These are phyloP conservation scores for Colletotrichum musicola DNA, from an alignment of 2,329 filamentous ascomycete species.

Conservation along the genomic window DNA sequence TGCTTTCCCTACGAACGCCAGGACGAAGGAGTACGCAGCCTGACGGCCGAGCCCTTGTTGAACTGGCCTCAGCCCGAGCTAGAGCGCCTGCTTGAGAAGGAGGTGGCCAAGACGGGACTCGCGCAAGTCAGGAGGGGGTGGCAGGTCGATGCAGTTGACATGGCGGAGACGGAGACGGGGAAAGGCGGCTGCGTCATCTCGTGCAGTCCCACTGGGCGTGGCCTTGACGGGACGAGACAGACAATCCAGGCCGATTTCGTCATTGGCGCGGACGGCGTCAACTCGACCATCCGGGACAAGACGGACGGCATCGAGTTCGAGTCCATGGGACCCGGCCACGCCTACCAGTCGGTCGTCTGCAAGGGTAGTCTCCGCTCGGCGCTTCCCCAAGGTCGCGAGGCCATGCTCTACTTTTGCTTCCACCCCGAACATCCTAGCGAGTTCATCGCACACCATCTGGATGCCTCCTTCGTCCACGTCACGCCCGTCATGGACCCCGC, in stretches of 20 bases:
- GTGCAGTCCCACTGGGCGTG: neutral
- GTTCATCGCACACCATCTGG: slow-evolving; percentile 28
- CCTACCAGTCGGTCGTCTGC: slow-evolving; percentile 29
- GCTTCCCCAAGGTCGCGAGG: slow-evolving; percentile 25
- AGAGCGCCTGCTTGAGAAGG: slow-evolving; percentile 23
- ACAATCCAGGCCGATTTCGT: slow-evolving; percentile 26
- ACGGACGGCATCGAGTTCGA: slow-evolving; percentile 23
- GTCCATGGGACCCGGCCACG: slow-evolving; percentile 20
- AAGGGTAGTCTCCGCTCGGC: slow-evolving; percentile 29
- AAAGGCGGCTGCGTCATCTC: slow-evolving; percentile 27
- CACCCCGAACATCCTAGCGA: slow-evolving; percentile 30
- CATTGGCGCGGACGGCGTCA: slow-evolving; percentile 30
- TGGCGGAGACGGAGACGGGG: neutral
- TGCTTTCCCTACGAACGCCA: slow-evolving; percentile 36
- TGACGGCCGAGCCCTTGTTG: slow-evolving; percentile 36
- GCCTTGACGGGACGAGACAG: neutral
- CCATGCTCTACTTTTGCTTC: slow-evolving; percentile 36
- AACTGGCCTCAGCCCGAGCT: slow-evolving; percentile 32
- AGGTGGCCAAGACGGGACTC: neutral
- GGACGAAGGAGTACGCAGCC: slow-evolving; percentile 15
- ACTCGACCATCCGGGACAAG: slow-evolving; percentile 25
- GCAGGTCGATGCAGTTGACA: slow-evolving; percentile 22
- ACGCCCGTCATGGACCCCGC: slow-evolving; percentile 20
- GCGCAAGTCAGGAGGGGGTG: slow-evolving; percentile 24
- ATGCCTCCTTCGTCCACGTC: slow-evolving; percentile 28